These are phyloP conservation scores for Histomonas meleagridis DNA, from an alignment of 208 protist genomes.

Conservation along the genomic window DNA sequence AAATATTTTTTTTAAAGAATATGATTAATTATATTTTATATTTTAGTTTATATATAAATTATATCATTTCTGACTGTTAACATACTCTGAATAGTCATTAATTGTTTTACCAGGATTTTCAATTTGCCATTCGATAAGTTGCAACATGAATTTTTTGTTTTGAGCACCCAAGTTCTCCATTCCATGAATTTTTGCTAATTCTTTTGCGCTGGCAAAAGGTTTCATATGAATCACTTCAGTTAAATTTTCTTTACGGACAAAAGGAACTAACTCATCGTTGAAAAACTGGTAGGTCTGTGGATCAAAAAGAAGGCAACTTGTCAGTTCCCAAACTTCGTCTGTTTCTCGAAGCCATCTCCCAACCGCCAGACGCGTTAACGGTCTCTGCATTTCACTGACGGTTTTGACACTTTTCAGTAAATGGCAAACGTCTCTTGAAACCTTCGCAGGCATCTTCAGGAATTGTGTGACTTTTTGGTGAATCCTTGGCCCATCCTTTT, in stretches of 20 bases:
- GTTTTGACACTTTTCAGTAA: not conserved
- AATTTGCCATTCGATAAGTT: slow-evolving; percentile 17
- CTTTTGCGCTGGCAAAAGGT: not conserved
- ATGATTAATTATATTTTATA: too few species aligned
- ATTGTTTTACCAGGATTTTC: not conserved
- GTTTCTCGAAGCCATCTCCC: not conserved
- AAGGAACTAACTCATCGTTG: not conserved
- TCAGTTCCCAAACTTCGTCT: not conserved
- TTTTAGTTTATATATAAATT: too few species aligned
- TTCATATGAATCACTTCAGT: not conserved
- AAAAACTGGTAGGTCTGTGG: not conserved
- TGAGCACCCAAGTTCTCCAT: not conserved
- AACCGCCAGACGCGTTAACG: not conserved
- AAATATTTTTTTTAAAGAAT: too few species aligned
- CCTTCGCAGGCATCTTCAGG: not conserved
- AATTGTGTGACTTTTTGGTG: not conserved
- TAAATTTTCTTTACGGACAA: not conserved
- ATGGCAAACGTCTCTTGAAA: not conserved
- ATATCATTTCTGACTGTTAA: too few species aligned
- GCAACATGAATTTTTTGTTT: not conserved
- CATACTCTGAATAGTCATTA: not conserved
- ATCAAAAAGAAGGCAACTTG: not conserved
- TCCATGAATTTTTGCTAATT: not conserved
- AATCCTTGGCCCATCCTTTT: not conserved
- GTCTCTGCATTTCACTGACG: not conserved